Evolutionary conservation across 495 filamentous ascomycete species (phyloP).

Genomic region (Lentithecium fluviatile): DNA sequence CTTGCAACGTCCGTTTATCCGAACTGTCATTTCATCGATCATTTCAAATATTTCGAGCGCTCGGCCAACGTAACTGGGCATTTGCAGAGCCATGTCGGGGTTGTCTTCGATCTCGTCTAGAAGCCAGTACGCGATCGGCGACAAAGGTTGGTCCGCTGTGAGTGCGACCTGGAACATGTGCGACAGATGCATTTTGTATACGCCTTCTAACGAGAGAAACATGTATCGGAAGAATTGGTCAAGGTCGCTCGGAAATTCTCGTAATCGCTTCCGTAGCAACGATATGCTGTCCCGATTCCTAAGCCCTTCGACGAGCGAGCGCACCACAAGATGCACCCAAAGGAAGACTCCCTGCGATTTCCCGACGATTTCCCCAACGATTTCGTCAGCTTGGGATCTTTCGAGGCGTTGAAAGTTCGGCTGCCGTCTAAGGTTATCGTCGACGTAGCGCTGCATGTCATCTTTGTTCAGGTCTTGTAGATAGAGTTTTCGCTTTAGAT

Average conservation of each 20-base stretch:
- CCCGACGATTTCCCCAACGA: constrained; percentile 27
- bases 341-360: constrained; percentile 39
- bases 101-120: constrained; percentile 19
- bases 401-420: not conserved
- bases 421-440: not conserved
- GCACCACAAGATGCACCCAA: constrained; percentile 38
- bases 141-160: not conserved
- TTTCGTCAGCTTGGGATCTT: not conserved
- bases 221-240: constrained; percentile 23
- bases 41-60: not conserved
- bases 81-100: not conserved
- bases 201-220: constrained; percentile 14
- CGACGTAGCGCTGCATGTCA: constrained; percentile 20
- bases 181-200: constrained; percentile 6
- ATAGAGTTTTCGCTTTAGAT: not conserved
- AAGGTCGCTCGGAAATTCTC: constrained; percentile 25
- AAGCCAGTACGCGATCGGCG: constrained; percentile 2
- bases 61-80: not conserved
- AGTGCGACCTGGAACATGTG: constrained; percentile 15
- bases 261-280: constrained; percentile 20
- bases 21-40: not conserved
- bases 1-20: constrained; percentile 20
- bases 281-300: constrained; percentile 20
- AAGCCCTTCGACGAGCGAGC: constrained; percentile 30
- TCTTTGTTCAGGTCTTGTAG: constrained; percentile 18